A percentile compares a stretch with the other conserved stretches of the same genome.
phyloP scores from a whole-genome alignment of 331 rosid species.

The Prunus yedoensis region DNA sequence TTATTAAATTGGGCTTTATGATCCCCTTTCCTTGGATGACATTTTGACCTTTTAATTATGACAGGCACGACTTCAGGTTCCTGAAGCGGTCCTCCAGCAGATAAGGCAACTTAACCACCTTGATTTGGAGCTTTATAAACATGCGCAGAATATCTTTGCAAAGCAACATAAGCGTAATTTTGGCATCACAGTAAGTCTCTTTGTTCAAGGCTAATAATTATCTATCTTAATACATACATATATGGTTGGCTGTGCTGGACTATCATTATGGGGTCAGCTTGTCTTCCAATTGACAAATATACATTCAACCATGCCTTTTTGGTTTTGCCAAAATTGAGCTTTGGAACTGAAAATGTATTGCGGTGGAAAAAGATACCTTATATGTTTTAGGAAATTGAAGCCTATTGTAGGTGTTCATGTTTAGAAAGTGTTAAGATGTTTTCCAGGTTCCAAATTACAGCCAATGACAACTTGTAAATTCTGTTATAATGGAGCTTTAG shows the following conservation, averaged over 20 bases:
- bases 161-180: slow-evolving; percentile 46
- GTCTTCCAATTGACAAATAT: slow-evolving; percentile 4
- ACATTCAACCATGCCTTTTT: not conserved
- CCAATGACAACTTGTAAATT: not conserved
- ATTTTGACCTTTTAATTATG: slow-evolving; percentile 17
- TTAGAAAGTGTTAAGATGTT: not conserved
- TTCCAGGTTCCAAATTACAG: not conserved
- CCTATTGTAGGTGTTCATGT: not conserved
- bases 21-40: slow-evolving; percentile 4
- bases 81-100: slow-evolving; percentile 58
- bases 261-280: not conserved
- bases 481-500: not conserved
- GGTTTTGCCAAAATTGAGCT: not conserved
- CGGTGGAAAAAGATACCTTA: not conserved
- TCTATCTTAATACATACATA: not conserved
- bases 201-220: slow-evolving; percentile 10
- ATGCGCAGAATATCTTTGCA: slow-evolving; percentile 63
- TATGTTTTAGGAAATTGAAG: not conserved
- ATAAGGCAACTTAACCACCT: slow-evolving; percentile 71
- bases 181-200: slow-evolving; percentile 48
- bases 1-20: not conserved
- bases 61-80: slow-evolving; percentile 75
- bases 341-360: not conserved
- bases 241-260: slow-evolving; percentile 7
- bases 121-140: slow-evolving; percentile 77